A percentile compares a stretch with the other conserved stretches of the same genome.
Evolutionary conservation across 148 eudicot species (phyloP).

Genomic region (Gaultheria prostrata): DNA sequence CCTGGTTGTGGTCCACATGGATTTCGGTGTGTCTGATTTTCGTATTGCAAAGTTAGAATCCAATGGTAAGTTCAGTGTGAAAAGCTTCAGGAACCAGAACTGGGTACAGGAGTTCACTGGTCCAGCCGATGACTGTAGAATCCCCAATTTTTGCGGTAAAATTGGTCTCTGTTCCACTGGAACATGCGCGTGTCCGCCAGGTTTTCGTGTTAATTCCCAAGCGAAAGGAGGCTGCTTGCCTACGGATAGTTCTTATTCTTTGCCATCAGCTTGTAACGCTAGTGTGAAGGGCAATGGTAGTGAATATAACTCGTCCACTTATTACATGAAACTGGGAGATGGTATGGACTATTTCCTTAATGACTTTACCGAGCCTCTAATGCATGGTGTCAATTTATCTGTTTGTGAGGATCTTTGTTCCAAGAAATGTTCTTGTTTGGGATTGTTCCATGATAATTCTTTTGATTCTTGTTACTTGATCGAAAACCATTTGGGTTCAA

Average conservation of each 20-base stretch:
- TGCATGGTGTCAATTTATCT: constrained; percentile 38
- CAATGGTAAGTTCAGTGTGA: constrained; percentile 46
- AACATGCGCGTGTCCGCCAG: constrained; percentile 55
- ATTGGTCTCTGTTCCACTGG: constrained; percentile 36
- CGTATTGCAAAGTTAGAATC: constrained; percentile 45
- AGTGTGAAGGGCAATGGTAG: constrained; percentile 16
- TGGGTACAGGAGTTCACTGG: constrained; percentile 38
- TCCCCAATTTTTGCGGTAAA: constrained; percentile 54
- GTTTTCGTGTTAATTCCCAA: constrained; percentile 30
- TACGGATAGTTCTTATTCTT: constrained; percentile 33
- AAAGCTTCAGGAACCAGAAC: constrained; percentile 30
- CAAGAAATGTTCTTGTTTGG: constrained; percentile 58
- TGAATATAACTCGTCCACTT: constrained; percentile 22
- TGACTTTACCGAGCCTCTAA: constrained; percentile 35
- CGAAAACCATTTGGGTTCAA: constrained; percentile 46
- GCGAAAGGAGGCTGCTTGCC: constrained; percentile 37
- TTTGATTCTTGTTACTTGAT: constrained; percentile 55
- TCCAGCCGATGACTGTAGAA: constrained; percentile 51
- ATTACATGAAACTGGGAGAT: constrained; percentile 38
- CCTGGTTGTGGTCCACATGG: constrained; percentile 34
- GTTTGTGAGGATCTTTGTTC: constrained; percentile 52
- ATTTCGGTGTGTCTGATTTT: constrained; percentile 32
- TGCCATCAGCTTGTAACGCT: constrained; percentile 47
- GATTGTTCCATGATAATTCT: constrained; percentile 45
- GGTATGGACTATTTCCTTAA: constrained; percentile 49